Conservation (phyloP, 2,329 filamentous ascomycete genomes). For the Aspergillus unguis region DNA sequence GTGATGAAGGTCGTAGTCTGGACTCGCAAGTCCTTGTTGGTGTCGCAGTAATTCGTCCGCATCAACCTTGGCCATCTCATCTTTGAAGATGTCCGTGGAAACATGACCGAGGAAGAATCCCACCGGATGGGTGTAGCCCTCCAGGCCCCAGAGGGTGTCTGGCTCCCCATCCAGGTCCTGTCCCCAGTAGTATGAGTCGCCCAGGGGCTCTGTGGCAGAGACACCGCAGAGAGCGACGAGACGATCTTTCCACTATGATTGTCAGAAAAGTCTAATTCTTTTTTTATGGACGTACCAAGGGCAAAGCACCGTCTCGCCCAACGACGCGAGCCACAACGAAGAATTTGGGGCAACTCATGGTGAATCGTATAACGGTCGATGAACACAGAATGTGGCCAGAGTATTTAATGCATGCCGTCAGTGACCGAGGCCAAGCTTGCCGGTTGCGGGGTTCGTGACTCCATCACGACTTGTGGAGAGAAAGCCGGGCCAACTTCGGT, state of each 20-base stretch:
- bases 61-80: not conserved
- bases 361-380: too few relatives aligned
- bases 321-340: not conserved
- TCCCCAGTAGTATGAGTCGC: not conserved
- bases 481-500: too few relatives aligned
- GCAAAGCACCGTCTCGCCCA: not conserved
- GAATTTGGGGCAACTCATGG: not conserved
- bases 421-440: too few relatives aligned
- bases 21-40: not conserved
- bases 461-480: too few relatives aligned
- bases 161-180: not conserved
- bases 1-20: not conserved
- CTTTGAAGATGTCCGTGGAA: not conserved
- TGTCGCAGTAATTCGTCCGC: not conserved
- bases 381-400: too few relatives aligned
- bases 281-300: not conserved
- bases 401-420: too few relatives aligned
- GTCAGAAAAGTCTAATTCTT: not conserved
- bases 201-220: not conserved
- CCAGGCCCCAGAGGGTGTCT: not conserved
- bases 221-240: not conserved
- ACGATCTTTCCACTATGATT: not conserved
- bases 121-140: not conserved
- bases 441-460: too few relatives aligned
- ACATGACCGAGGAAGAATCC: not conserved